phyloP scores from a whole-genome alignment of 2,329 filamentous ascomycete species.

The Fusarium longipes region DNA sequence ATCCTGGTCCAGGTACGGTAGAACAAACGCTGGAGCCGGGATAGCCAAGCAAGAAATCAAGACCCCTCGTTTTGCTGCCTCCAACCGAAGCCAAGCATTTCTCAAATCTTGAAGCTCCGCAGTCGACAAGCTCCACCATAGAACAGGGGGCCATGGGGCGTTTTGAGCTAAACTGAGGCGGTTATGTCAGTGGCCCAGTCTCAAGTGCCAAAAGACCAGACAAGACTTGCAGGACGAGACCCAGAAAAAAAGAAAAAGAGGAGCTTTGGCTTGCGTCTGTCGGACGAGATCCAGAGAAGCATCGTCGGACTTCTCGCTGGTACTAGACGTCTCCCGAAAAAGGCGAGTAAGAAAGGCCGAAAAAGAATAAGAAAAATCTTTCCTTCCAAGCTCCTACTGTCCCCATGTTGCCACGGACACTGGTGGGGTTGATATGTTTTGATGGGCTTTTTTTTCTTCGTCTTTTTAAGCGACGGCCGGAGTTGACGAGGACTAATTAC shows the following conservation, averaged over 20 bases:
- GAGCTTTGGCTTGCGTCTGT: slow-evolving; percentile 17
- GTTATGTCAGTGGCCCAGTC: slow-evolving; percentile 35
- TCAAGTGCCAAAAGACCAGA: slow-evolving; percentile 13
- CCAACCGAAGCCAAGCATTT: slow-evolving; percentile 38
- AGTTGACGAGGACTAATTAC: slow-evolving; percentile 45
- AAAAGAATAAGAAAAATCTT: slow-evolving; percentile 31
- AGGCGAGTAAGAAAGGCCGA: slow-evolving; percentile 12
- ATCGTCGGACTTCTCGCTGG: slow-evolving; percentile 26
- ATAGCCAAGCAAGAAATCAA: slow-evolving; percentile 38
- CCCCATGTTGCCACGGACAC: slow-evolving; percentile 43
- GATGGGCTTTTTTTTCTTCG: slow-evolving; percentile 16
- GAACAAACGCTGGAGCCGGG: slow-evolving; percentile 34
- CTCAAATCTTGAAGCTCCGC: slow-evolving; percentile 33
- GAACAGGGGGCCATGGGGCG: slow-evolving; percentile 35
- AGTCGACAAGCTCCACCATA: slow-evolving; percentile 37
- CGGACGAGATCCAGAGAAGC: slow-evolving; percentile 31
- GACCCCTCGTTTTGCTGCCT: slow-evolving; percentile 32
- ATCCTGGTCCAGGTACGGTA: slow-evolving; percentile 27
- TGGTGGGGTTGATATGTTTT: slow-evolving; percentile 36
- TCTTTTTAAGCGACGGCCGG: slow-evolving; percentile 37
- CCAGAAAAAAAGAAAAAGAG: slow-evolving; percentile 24
- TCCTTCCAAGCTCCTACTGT: slow-evolving; percentile 19
- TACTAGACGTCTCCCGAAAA: slow-evolving; percentile 15
- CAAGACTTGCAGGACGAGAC: slow-evolving; percentile 8
- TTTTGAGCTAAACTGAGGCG: slow-evolving; percentile 28